Base-by-base conservation (phyloP, 495 filamentous ascomycete genomes). In the Cercophora samala region DNA sequence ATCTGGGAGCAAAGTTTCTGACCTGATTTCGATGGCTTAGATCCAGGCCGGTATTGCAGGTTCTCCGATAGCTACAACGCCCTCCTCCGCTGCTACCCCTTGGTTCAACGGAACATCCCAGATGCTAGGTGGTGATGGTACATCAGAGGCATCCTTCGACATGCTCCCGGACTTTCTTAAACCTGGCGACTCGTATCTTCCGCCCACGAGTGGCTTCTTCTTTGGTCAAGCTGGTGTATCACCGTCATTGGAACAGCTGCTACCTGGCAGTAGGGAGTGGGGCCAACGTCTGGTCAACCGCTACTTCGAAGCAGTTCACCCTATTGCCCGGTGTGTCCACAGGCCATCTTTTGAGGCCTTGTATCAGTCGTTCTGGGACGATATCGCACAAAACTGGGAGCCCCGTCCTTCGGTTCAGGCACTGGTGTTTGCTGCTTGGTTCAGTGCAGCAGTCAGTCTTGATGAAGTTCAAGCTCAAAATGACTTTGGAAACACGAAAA, bases 361-460 rank as follows among this genome's bases (percentile, higher is more conserved):
- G 60, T 93, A 92, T 74, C 70, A 81, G 17, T 71, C 74, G 6
- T 89, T 93, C 64, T 90, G 88, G 87, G 82, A 85, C 5, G 80
- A 87, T 46, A 77, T 91, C 29, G 71, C 70, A 46, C 66, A 74
- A 15, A 80, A 82, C 11, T 80, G 82, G 23, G 88, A 89, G 73
- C 89, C 89, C 17, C 73, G 83, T 5, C 72, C 79, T n/a, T 89
- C 89, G 1, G 79, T 85, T 46, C 86, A 90, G 74, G 89, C 90
- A 0, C 77, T 91, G 6, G 79, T 91, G 5, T 88, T 89, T 72
- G 86, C 87, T 0, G 85, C 85, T 25, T 81, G 90, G 74, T 87
- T 93, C 70, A 88, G 87, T 8, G 89, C 86, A 2, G 83, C 85
- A 56, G 81, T 92, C 53, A 90, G 87, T 68, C 80, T 90, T 76